phyloP scores from a whole-genome alignment of 306 rosid species.

The Gastrolobium bilobum region DNA sequence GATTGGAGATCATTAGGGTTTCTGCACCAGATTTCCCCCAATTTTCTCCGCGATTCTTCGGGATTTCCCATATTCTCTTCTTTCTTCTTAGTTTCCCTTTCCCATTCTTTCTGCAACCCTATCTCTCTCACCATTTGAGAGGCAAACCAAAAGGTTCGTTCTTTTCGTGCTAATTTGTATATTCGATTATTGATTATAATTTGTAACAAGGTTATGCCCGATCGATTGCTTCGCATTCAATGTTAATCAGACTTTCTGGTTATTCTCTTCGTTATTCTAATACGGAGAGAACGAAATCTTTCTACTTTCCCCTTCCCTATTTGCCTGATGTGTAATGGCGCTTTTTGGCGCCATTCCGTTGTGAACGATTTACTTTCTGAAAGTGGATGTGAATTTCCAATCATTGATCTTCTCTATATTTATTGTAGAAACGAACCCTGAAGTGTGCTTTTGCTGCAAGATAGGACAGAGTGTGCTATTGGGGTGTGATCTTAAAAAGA shows the following conservation, averaged over 20 bases:
- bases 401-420: constrained; percentile 34
- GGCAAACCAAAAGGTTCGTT: constrained; percentile 52
- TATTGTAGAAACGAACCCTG: constrained; percentile 46
- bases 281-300: not conserved
- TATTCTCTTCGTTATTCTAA: constrained; percentile 2
- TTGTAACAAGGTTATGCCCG: constrained; percentile 1
- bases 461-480: not conserved
- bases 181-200: not conserved
- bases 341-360: constrained; percentile 32
- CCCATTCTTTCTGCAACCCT: not conserved
- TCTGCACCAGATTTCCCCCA: constrained; percentile 49
- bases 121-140: not conserved
- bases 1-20: constrained; percentile 74
- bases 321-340: constrained; percentile 11
- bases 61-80: constrained; percentile 16
- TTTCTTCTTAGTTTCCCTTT: not conserved
- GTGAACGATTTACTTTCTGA: not conserved
- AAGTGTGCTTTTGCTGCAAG: constrained; percentile 21
- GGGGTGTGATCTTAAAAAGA: constrained; percentile 13
- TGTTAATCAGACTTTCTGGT: not conserved
- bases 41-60: constrained; percentile 17
- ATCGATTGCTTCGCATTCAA: constrained; percentile 33
- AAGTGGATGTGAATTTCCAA: constrained; percentile 31
- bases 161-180: constrained; percentile 18
- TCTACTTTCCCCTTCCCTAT: not conserved